Evolutionary conservation across 768 basidiomycete genomes (phyloP).

Genomic region (Rhodocollybia butyracea): DNA sequence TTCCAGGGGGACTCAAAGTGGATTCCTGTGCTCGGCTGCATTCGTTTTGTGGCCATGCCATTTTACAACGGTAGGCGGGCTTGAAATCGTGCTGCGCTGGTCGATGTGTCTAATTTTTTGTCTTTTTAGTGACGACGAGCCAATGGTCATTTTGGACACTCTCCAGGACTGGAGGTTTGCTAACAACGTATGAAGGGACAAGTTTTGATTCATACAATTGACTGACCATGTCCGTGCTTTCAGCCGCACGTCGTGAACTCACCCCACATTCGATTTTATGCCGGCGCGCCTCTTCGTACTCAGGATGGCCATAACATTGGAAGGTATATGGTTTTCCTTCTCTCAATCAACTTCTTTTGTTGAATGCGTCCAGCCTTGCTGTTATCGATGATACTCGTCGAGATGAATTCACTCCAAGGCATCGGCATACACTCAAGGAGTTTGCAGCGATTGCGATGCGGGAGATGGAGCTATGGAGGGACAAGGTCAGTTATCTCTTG

Average conservation of each 20-base stretch:
- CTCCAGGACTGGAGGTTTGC: constrained; percentile 84
- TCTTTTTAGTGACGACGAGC: constrained; percentile 69
- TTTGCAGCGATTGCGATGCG: constrained; percentile 94
- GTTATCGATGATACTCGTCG: constrained; percentile 83
- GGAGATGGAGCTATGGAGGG: constrained; percentile 93
- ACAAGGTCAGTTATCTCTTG: constrained; percentile 56
- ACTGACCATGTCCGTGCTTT: background rate
- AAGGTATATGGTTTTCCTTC: constrained; percentile 40
- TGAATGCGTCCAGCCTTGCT: constrained; percentile 44
- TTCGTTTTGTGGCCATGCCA: constrained; percentile 82
- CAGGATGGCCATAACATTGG: constrained; percentile 90
- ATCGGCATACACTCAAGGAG: constrained; percentile 90
- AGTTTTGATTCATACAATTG: too few relatives aligned
- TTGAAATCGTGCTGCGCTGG: too few relatives aligned
- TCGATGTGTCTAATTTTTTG: background rate
- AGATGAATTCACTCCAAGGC: constrained; percentile 82
- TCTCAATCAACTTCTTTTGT: background rate
- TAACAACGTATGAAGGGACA: constrained; percentile 74
- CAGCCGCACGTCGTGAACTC: constrained; percentile 69
- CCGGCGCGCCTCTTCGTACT: constrained; percentile 86
- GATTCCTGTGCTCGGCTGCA: constrained; percentile 46
- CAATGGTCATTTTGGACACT: constrained; percentile 81
- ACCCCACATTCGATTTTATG: constrained; percentile 83
- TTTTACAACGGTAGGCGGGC: constrained; percentile 76
- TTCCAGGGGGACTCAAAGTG: constrained; percentile 41